Evolutionary conservation across 305 asterid species (phyloP).

Genomic region (Ilex paraguariensis): DNA sequence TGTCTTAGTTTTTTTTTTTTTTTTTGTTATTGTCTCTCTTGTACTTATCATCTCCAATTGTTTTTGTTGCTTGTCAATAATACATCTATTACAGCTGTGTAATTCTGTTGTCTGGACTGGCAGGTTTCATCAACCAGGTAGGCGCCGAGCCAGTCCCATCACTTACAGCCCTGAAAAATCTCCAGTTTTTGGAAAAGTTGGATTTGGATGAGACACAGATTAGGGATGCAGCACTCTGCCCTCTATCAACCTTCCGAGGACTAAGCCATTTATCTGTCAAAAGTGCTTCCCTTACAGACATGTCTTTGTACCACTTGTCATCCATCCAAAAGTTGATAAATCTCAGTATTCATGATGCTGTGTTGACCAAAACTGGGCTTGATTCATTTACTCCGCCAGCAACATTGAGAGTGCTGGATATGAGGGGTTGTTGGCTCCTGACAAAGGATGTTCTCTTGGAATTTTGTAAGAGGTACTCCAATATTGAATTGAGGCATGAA

Average conservation of each 20-base stretch:
- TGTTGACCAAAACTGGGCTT: conserved; percentile 60
- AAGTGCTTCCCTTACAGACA: conserved; percentile 57
- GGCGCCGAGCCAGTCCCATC: conserved; percentile 34
- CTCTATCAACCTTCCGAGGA: conserved; percentile 38
- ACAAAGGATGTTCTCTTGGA: conserved; percentile 42
- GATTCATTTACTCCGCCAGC: conserved; percentile 49
- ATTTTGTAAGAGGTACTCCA: conserved; percentile 54
- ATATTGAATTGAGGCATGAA: conserved; percentile 65
- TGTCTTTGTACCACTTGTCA: conserved; percentile 44
- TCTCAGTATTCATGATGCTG: conserved; percentile 59
- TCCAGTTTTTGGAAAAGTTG: conserved; percentile 56
- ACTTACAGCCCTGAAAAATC: conserved; percentile 46
- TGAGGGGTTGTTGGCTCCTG: conserved; percentile 89
- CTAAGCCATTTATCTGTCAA: conserved; percentile 55
- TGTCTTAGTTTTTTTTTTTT: no score
- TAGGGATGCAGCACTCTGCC: conserved; percentile 46
- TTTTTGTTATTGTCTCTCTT: no score
- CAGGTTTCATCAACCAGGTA: conserved; percentile 42
- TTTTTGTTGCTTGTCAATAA: no score
- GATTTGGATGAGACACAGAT: conserved; percentile 57
- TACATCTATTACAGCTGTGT: no score
- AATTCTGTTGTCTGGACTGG: background rate
- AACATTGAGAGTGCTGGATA: conserved; percentile 56
- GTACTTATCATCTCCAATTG: no score
- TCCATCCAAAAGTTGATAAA: conserved; percentile 38